Base-by-base conservation (phyloP, 2,329 filamentous ascomycete species). In the Pseudopithomyces maydicus region DNA sequence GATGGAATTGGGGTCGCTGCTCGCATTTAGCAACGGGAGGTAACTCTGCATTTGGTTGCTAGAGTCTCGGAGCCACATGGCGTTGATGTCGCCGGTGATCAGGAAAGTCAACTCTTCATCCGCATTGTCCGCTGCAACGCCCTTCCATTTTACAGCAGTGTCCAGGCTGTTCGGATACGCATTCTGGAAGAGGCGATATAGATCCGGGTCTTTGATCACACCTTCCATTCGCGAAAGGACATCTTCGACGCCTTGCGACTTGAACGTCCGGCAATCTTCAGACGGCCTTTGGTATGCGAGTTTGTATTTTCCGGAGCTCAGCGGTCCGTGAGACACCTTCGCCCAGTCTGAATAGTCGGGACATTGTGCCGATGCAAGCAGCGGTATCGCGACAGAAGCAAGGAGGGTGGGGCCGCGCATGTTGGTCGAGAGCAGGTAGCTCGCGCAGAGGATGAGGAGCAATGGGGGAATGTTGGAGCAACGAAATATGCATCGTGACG, bases 151-250 rank as follows among this genome's bases (percentile, higher is more conserved):
- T 41, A 91, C 83, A 0, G 89, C 88, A 0, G 89, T 91, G 68
- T 92, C 89, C 11, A 92, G 79, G 0, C 89, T 91, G 72, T 91
- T 92, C 0, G 90, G 89, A 69, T 86, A 92, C 1, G 86, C 80
- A 70, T 92, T 92, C 63, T 86, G 77, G 68, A 92, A 92, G 11
- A 92, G 79, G 3, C 88, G 82, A 70, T 83, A 87, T 19, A 92
- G 80, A 70, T 93, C 90, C 0, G 79, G 79, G 60, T 82, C 80
- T 20, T 69, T 67, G 57, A 82, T 81, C 22, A 78, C 69, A 7
- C 63, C 59, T 47, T 74, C 57, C 62, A 78, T 68, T 14, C 70
- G 69, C 20, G 57, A 59, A 32, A 81, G 59, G 0, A 69, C 69
- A 45, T 74, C 67, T 64, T 82, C 80, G 3, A 82, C 72, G 12